A percentile compares a stretch with the other conserved stretches of the same genome.
Conservation (phyloP, 176 grass and related monocot genomes). For the Phoenix roebelenii region DNA sequence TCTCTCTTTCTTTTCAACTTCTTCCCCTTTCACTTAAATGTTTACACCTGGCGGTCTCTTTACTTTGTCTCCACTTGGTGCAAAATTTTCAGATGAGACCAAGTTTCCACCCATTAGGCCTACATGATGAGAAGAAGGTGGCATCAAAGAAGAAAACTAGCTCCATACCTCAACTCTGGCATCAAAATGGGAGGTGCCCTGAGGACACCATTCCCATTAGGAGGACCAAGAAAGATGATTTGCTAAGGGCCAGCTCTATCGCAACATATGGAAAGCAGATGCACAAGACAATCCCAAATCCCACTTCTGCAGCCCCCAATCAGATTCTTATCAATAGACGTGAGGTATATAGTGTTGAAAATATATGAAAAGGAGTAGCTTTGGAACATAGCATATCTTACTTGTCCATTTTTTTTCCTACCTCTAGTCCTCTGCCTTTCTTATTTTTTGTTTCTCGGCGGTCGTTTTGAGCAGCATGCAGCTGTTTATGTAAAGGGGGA, state of each 20-base stretch:
- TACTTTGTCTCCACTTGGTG: not conserved
- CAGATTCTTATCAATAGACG: no score
- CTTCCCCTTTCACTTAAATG: not conserved
- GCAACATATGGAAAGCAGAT: constrained; percentile 45
- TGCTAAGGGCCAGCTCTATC: constrained; percentile 42
- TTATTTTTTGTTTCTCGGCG: not conserved
- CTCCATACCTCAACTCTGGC: constrained; percentile 44
- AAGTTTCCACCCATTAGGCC: not conserved
- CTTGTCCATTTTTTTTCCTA: constrained; percentile 4
- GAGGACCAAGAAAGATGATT: constrained; percentile 43
- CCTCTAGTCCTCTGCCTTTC: no score
- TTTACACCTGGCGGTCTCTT: not conserved
- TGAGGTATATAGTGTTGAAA: no score
- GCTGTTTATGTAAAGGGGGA: constrained; percentile 71
- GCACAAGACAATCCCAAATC: constrained; percentile 19
- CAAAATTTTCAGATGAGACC: not conserved
- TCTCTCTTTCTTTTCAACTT: not conserved
- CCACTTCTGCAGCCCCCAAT: not conserved
- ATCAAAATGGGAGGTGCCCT: constrained; percentile 51
- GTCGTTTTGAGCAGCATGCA: constrained; percentile 45
- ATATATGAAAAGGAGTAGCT: no score
- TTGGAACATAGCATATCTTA: no score
- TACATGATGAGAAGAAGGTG: constrained; percentile 22
- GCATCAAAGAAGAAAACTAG: constrained; percentile 12
- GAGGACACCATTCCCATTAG: constrained; percentile 50